Percentiles rank a stretch among this genome's conserved stretches.
phyloP scores from a whole-genome alignment of 345 rosid genomes.

The Clarkia xantiana region DNA sequence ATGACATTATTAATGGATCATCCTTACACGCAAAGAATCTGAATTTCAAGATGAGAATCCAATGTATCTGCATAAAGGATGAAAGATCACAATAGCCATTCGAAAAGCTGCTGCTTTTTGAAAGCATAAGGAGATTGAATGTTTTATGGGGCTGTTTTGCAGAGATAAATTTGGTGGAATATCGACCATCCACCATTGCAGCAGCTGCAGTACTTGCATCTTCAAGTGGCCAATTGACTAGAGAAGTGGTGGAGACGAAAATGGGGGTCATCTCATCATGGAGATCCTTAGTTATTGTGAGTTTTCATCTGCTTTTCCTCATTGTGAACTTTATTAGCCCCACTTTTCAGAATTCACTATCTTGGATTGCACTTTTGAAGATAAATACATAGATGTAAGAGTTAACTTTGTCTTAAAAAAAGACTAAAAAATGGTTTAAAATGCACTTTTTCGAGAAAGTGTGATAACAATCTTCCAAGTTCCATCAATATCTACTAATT shows the following conservation, averaged over 20 bases:
- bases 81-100: too few relatives aligned
- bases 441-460: too few relatives aligned
- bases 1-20: too few relatives aligned
- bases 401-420: too few relatives aligned
- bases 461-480: too few relatives aligned
- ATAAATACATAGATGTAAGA: background rate
- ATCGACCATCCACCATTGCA: slow-evolving; percentile 60
- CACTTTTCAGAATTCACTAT: background rate
- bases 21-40: too few relatives aligned
- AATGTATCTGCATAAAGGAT: too few relatives aligned
- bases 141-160: slow-evolving; percentile 4
- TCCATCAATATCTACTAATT: too few relatives aligned
- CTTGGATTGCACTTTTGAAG: background rate
- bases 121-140: background rate
- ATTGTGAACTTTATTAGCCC: background rate
- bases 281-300: slow-evolving; percentile 41
- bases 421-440: too few relatives aligned
- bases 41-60: too few relatives aligned
- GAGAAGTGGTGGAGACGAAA: slow-evolving; percentile 35
- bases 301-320: slow-evolving; percentile 1
- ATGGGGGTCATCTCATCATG: slow-evolving; percentile 32
- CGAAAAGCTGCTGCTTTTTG: too few relatives aligned
- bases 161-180: slow-evolving; percentile 48
- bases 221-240: slow-evolving; percentile 31
- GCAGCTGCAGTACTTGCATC: slow-evolving; percentile 65